Base-by-base conservation (phyloP, 345 rosid genomes). In the Chamaenerion angustifolium region DNA sequence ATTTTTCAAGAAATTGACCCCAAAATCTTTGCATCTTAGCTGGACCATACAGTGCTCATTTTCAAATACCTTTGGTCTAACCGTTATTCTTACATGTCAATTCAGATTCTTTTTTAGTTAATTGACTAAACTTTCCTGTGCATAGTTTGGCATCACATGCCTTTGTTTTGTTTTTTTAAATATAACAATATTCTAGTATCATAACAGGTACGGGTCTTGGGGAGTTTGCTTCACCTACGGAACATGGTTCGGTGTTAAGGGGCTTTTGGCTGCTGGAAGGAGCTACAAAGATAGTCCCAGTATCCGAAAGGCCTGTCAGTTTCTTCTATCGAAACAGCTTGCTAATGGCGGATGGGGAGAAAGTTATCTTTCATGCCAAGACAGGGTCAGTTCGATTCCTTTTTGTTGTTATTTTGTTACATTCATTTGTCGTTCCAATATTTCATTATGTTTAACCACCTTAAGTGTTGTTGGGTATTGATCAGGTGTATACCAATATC, bases 131-230 rank as follows among this genome's bases (percentile, higher is more conserved):
- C 25, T 21, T n/a, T 21, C 25, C 25, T 21, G 25, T 21, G 3
- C 25, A 21, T 21, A 21, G 25, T 21, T 21, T 4, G 25, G 25
- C 4, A 4, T 21, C 25, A 21, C 2, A 21, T 51, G 47, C 25
- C 18, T 13, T 57, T 40, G 49, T 16, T 48, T 61, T 14, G 45
- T 17, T 19, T 31, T 15, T 52, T 35, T 7, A 51, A 43, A 27
- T 9, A 12, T 14, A 27, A 45, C 8, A 17, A 17, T 14, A 9
- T 43, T 60, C 14, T 11, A 51, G 25, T 25, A 53, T 44, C 23
- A 57, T 11, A 45, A 40, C 64, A 87, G 98, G 98, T 82, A 92
- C 71, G 98, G 98, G 35, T 88, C 97, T 25, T 88, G 92, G 95
- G 92, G 66, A 62, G 92, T 88, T 56, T 85, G 95, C 68, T 82